Base-by-base conservation (phyloP, 2,329 filamentous ascomycete genomes). In the Pochonia chlamydosporia region DNA sequence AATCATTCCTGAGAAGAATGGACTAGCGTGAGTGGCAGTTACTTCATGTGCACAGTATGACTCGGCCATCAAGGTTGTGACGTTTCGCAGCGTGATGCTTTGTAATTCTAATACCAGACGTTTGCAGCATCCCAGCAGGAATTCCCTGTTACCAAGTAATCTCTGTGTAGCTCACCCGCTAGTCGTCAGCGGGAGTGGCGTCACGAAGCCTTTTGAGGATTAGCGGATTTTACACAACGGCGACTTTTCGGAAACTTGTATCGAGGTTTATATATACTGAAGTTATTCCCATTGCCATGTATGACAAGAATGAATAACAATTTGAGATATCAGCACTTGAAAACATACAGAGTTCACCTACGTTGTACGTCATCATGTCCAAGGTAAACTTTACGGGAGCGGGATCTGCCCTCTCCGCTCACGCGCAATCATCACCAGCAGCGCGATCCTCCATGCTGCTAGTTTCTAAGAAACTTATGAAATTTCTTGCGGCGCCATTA, bases 181-280 rank as follows among this genome's bases (percentile, higher is more conserved):
- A n/a, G n/a, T 13, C 26, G 26, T 28, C 26, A 28, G 13, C 7
- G 26, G 26, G 26, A 33, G 30, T 4, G 14, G 14, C 30, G 4
- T 31, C 14, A 31, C 8, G 8, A 31, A 31, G 28, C 28, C 28
- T 31, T 31, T 31, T 9, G 28, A 14, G 28, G 40, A 41, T 41
- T 41, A 13, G 23, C 23, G 40, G 40, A 26, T n/a, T 28, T 28
- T n/a, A n/a, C n/a, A 14, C 14, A 24, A 36, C 50, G 44, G 47
- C 33, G 45, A 55, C 52, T 55, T 55, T 59, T 70, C 23, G 45
- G 46, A 16, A 59, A 67, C 50, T n/a, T 65, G 63, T 18, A 8
- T n/a, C n/a, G 8, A 25, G 2, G 35, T 35, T n/a, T n/a, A 43
- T 21, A 33, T 44, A 45, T 30, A 18, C 31, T n/a, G n/a, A n/a